Percentiles rank a stretch among this genome's conserved stretches.
phyloP scores from a whole-genome alignment of 2,329 filamentous ascomycete species.

The Thelonectria rubi region DNA sequence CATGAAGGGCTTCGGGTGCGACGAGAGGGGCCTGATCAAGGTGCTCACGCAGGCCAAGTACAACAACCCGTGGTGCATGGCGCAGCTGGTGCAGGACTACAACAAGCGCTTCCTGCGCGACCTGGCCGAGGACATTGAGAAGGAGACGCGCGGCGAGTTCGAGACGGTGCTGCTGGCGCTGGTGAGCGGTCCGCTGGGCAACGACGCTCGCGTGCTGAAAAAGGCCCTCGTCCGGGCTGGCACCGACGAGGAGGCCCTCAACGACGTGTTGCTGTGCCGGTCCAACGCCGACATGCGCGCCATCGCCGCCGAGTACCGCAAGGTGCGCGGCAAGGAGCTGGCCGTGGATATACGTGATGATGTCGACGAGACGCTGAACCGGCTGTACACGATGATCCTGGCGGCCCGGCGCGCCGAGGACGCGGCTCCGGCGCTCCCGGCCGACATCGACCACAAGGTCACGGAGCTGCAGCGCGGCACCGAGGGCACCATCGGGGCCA shows the following conservation, averaged over 20 bases:
- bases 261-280: constrained; percentile 47
- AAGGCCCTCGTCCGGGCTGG: constrained; percentile 45
- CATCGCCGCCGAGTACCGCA: constrained; percentile 45
- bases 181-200: constrained; percentile 44
- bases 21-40: constrained; percentile 44
- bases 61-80: constrained; percentile 46
- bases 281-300: constrained; percentile 50
- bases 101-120: constrained; percentile 47
- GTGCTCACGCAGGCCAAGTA: constrained; percentile 46
- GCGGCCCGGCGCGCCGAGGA: constrained; percentile 43
- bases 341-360: constrained; percentile 45
- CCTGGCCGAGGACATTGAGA: constrained; percentile 46
- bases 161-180: constrained; percentile 45
- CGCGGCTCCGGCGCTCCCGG: constrained; percentile 33
- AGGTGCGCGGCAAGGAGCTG: constrained; percentile 42
- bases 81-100: constrained; percentile 45
- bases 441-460: constrained; percentile 47
- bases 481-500: constrained; percentile 44
- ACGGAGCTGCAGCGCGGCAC: constrained; percentile 46
- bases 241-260: constrained; percentile 48
- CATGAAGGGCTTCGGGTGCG: constrained; percentile 50
- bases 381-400: constrained; percentile 48
- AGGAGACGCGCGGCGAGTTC: constrained; percentile 45
- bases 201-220: constrained; percentile 44
- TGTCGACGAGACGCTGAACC: constrained; percentile 44